phyloP scores from a whole-genome alignment of 768 basidiomycete genomes.

The Thelephora aurantiotincta region DNA sequence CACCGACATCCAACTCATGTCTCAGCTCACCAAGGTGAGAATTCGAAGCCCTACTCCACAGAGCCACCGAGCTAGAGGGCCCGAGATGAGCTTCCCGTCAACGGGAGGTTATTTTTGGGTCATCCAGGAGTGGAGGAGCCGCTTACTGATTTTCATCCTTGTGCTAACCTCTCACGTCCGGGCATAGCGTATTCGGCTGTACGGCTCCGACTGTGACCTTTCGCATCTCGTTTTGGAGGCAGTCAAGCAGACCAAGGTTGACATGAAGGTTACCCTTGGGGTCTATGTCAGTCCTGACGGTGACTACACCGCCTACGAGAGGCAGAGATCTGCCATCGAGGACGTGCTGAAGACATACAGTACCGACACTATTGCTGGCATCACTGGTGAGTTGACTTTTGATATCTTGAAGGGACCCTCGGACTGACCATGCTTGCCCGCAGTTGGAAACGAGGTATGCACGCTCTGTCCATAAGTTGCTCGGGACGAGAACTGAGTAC shows the following conservation, averaged over 20 bases:
- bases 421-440: background rate
- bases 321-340: conserved; percentile 58
- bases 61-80: too few species aligned
- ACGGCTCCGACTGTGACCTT: conserved; percentile 82
- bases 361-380: conserved; percentile 53
- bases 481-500: too few species aligned
- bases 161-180: conserved; percentile 1
- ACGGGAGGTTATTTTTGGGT: too few species aligned
- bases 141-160: background rate
- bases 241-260: conserved; percentile 77
- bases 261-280: conserved; percentile 69
- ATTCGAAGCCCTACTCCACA: too few species aligned
- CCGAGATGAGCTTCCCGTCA: too few species aligned
- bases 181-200: conserved; percentile 53
- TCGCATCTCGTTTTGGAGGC: conserved; percentile 76
- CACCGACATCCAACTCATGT: too few species aligned
- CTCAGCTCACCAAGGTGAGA: too few species aligned
- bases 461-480: background rate
- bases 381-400: conserved; percentile 68
- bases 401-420: too few species aligned
- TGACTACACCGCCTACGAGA: conserved; percentile 57
- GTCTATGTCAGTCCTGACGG: conserved; percentile 44
- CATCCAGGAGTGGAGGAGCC: too few species aligned
- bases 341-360: conserved; percentile 68
- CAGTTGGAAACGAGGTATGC: background rate